Percentiles rank a stretch among this genome's conserved stretches.
Evolutionary conservation across 2,329 filamentous ascomycete genomes (phyloP).

Genomic region (Colletotrichum sansevieriae): DNA sequence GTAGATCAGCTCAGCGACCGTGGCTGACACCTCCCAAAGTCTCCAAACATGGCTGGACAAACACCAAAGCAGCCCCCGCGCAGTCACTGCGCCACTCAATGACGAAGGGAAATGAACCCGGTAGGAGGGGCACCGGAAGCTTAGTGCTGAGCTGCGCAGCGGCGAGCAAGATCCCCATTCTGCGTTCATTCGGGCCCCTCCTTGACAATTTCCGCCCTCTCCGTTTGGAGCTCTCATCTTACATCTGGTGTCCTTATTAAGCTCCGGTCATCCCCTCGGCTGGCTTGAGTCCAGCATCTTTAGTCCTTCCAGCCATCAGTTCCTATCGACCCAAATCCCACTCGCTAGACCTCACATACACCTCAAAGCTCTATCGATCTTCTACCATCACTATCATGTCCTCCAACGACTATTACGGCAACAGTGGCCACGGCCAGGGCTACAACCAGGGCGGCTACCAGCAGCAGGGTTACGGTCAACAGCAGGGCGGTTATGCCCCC

Average conservation of each 20-base stretch:
- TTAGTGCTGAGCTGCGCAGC: neutral
- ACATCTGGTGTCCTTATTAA: slow-evolving; percentile 17
- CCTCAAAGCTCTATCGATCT: neutral
- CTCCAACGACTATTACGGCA: slow-evolving; percentile 55
- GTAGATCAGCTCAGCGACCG: slow-evolving; percentile 19
- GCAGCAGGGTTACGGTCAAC: slow-evolving; percentile 42
- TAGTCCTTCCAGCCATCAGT: neutral
- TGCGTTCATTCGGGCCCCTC: slow-evolving; percentile 10
- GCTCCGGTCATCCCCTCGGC: slow-evolving; percentile 5
- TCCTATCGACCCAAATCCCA: neutral
- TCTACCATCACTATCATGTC: slow-evolving; percentile 48
- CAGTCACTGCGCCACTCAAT: slow-evolving; percentile 37
- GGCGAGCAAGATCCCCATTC: slow-evolving; percentile 1
- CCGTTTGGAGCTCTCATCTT: slow-evolving; percentile 16
- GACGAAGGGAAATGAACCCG: slow-evolving; percentile 7
- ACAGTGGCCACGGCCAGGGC: slow-evolving; percentile 41
- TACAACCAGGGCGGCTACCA: slow-evolving; percentile 41
- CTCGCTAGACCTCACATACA: neutral
- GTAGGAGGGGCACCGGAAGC: slow-evolving; percentile 6
- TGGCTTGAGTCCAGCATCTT: neutral
- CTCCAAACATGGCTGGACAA: neutral
- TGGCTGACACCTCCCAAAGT: slow-evolving; percentile 28
- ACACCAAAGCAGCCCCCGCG: slow-evolving; percentile 12
- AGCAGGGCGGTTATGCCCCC: slow-evolving; percentile 44
- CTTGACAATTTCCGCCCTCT: slow-evolving; percentile 35